Percentiles rank a stretch among this genome's conserved stretches.
These are phyloP conservation scores for Yamadazyma triangularis DNA, from an alignment of 1,139 yeast species.

Conservation along the genomic window DNA sequence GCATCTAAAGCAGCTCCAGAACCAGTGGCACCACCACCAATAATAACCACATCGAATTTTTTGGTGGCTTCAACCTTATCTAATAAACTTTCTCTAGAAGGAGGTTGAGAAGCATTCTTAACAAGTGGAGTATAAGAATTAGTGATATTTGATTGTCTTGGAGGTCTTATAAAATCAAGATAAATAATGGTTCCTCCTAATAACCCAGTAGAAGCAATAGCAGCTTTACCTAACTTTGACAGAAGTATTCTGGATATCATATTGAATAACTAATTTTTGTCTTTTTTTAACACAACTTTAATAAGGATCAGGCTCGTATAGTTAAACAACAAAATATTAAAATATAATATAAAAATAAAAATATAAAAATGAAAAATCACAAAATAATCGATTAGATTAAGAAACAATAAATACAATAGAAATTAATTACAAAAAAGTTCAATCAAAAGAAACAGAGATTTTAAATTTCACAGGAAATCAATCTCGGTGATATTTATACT, in stretches of 20 bases:
- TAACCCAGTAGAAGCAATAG: conserved; percentile 29
- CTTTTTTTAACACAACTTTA: too few species aligned
- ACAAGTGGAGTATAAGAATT: conserved; percentile 34
- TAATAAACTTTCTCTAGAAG: conserved; percentile 31
- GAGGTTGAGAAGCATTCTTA: conserved; percentile 33
- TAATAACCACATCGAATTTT: conserved; percentile 72
- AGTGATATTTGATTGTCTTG: conserved; percentile 25
- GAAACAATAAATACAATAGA: too few species aligned
- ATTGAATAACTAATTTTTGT: neutral
- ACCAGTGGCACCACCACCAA: conserved; percentile 98
- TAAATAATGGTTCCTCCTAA: conserved; percentile 38
- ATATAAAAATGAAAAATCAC: too few species aligned
- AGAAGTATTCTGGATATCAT: conserved; percentile 9
- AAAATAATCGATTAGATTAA: too few species aligned
- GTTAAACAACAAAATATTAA: too few species aligned
- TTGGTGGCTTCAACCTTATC: conserved; percentile 25
- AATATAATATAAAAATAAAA: too few species aligned
- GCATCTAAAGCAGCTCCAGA: conserved; percentile 94
- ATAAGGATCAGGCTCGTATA: too few species aligned
- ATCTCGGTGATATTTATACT: neutral
- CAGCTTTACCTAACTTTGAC: conserved; percentile 27
- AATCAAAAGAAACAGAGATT: neutral
- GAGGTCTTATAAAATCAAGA: conserved; percentile 39
- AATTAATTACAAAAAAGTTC: neutral
- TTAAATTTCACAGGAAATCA: neutral